Evolutionary conservation across 2,329 filamentous ascomycete genomes (phyloP).

Genomic region (Colletotrichum spaethianum): DNA sequence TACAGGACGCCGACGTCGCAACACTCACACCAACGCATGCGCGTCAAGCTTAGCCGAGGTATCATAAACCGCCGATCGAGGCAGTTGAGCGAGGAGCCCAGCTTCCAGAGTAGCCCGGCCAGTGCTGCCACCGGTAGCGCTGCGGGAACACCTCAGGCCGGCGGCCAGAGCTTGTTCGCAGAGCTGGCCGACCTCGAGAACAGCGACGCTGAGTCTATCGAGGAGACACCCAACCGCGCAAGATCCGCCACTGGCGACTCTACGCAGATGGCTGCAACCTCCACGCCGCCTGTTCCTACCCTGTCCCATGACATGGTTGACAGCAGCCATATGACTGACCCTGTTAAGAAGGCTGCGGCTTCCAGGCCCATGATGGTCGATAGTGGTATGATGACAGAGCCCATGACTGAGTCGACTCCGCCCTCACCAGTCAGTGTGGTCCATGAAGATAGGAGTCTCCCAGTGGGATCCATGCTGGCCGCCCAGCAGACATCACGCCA

Average conservation of each 20-base stretch:
- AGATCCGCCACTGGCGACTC: constrained; percentile 66
- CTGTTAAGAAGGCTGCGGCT: constrained; percentile 54
- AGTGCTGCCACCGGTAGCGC: constrained; percentile 67
- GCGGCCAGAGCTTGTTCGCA: constrained; percentile 86
- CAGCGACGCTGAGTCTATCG: constrained; percentile 79
- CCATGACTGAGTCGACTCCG: constrained; percentile 43
- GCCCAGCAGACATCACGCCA: constrained; percentile 41
- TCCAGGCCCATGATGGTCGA: constrained; percentile 56
- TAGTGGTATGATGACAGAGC: constrained; percentile 61
- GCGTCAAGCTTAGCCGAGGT: constrained; percentile 78
- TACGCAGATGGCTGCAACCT: constrained; percentile 58
- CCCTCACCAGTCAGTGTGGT: constrained; percentile 47
- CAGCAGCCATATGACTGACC: constrained; percentile 73
- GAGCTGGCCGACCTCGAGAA: constrained; percentile 87
- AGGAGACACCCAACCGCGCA: constrained; percentile 69
- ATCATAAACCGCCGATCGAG: constrained; percentile 72
- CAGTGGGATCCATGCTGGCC: constrained; percentile 59
- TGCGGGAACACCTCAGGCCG: constrained; percentile 63
- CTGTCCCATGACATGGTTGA: constrained; percentile 72
- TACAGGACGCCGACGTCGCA: constrained; percentile 72
- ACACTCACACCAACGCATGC: constrained; percentile 77
- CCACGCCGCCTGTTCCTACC: constrained; percentile 63
- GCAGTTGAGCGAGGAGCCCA: constrained; percentile 72
- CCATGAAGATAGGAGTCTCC: constrained; percentile 46
- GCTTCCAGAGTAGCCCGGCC: constrained; percentile 71